Conservation (phyloP, 1,284 basidiomycete species). For the Ceratobasidium sp. region DNA sequence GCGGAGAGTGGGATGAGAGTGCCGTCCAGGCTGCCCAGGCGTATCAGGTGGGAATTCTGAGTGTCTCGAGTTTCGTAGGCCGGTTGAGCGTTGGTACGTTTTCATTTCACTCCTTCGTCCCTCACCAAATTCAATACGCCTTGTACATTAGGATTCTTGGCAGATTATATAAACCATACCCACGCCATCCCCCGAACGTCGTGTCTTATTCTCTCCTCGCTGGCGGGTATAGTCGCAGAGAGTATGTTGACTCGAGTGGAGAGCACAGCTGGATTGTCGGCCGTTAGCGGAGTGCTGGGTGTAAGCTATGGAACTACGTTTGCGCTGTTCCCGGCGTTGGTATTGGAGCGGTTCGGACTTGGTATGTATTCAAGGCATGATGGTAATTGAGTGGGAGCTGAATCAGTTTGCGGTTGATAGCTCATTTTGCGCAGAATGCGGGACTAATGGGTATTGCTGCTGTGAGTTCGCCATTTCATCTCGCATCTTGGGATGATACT, state of each 20-base stretch:
- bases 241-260: conserved; percentile 17
- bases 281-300: conserved; percentile 79
- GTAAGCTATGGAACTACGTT: conserved; percentile 85
- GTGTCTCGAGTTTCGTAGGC: conserved; percentile 86
- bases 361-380: conserved; percentile 60
- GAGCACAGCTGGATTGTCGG: conserved; percentile 67
- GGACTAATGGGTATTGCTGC: conserved; percentile 84
- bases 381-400: not conserved
- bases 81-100: conserved; percentile 79
- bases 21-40: conserved; percentile 84
- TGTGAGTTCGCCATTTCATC: conserved; percentile 66
- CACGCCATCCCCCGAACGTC: conserved; percentile 77
- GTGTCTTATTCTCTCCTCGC: conserved; percentile 76
- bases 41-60: conserved; percentile 86
- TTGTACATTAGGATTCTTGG: conserved; percentile 69
- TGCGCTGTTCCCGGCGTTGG: conserved; percentile 82
- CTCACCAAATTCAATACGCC: not conserved
- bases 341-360: conserved; percentile 90
- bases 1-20: conserved; percentile 71
- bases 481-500: not conserved
- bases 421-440: conserved; percentile 87
- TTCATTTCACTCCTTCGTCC: too few species aligned
- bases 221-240: conserved; percentile 79
- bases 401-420: not conserved
- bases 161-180: conserved; percentile 77